These are phyloP conservation scores for Dioscorea cayenensis DNA, from an alignment of 116 monocot species.

Conservation along the genomic window DNA sequence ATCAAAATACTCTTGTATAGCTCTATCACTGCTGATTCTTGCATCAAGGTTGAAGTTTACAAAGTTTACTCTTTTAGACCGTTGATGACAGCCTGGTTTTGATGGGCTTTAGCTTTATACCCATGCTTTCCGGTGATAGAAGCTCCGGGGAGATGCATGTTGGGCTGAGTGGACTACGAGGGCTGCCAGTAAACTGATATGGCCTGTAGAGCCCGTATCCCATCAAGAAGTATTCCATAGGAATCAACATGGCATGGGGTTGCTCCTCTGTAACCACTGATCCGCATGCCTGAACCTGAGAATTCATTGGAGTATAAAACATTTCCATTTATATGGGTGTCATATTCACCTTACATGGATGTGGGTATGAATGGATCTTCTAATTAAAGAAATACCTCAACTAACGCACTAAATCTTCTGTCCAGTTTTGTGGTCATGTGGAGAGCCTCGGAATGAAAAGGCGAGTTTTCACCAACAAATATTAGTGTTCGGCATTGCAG, in stretches of 20 bases:
- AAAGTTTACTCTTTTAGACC: no score
- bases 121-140: slow-evolving; percentile 97
- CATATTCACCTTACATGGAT: neutral
- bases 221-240: slow-evolving; percentile 88
- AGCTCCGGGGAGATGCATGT: slow-evolving; percentile 85
- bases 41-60: slow-evolving; percentile 21
- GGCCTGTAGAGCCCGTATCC: slow-evolving; percentile 78
- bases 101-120: slow-evolving; percentile 95
- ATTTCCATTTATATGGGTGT: neutral
- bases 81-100: slow-evolving; percentile 56
- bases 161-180: slow-evolving; percentile 86
- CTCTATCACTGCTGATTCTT: neutral
- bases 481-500: slow-evolving; percentile 36
- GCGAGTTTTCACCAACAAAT: slow-evolving; percentile 36
- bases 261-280: slow-evolving; percentile 96
- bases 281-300: slow-evolving; percentile 90
- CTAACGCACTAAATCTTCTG: slow-evolving; percentile 32
- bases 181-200: slow-evolving; percentile 57
- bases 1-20: no score
- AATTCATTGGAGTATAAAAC: neutral
- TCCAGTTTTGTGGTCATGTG: slow-evolving; percentile 37
- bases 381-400: slow-evolving; percentile 20
- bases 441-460: slow-evolving; percentile 40
- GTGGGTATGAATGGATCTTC: no score
- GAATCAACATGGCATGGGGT: slow-evolving; percentile 90